Base-by-base conservation (phyloP, 108 stramenopile species). In the Cyclotella choctawhatcheeana region DNA sequence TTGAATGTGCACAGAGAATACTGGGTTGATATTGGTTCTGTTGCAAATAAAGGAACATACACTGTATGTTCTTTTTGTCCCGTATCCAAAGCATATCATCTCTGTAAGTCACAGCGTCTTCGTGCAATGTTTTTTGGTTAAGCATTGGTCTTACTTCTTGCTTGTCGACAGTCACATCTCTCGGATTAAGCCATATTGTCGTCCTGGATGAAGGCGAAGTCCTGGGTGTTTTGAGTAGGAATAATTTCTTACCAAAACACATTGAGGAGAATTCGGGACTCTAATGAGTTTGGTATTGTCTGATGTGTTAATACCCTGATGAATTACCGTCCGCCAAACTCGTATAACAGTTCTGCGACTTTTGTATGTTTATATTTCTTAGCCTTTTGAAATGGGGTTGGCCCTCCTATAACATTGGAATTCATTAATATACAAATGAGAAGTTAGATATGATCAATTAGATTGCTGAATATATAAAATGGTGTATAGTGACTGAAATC, bases 361-460 rank as follows among this genome's bases (percentile, higher is more conserved):
- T 77, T 43, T 7, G 30, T 51, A 48, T 77, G 68, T 33, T 69
- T 77, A 62, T 77, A 77, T 58, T 77, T 77, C 45, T 77, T 77
- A 25, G 76, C 76, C 37, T 74, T 77, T 58, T 77, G 76, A 48
- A 48, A 77, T 20, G 76, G 76, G 5, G 76, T 77, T 31, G 62
- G 76, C 0, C 76, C 74, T 37, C 76, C 76, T 77, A 40, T 20
- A n/a, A n/a, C n/a, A n/a, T n/a, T n/a, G n/a, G n/a, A n/a, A n/a
- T n/a, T n/a, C n/a, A n/a, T n/a, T n/a, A n/a, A n/a, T n/a, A n/a
- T n/a, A 22, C 8, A 56, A 58, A 33, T 63, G 5, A 63, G 26
- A 45, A 24, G 40, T n/a, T 10, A 32, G 37, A n/a, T 33, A 16
- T 24, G 12, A 18, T 24, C 3, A 0, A 6, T 25, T 6, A 31